These are phyloP conservation scores for Marsdenia floribunda DNA, from an alignment of 257 asterid species.

Conservation along the genomic window DNA sequence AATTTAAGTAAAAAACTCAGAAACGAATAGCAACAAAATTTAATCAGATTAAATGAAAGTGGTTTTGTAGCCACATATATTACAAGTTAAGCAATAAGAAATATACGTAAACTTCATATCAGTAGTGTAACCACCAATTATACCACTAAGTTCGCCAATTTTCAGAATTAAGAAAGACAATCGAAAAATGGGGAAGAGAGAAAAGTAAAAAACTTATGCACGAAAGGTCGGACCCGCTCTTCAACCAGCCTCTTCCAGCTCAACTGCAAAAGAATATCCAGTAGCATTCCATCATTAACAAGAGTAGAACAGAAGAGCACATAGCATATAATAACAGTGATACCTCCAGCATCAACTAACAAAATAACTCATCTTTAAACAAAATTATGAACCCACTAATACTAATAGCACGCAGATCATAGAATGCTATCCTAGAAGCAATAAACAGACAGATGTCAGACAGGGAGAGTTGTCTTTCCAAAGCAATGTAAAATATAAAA, in stretches of 20 bases:
- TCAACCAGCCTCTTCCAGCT: not conserved
- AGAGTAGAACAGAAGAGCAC: no score
- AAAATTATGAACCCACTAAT: not conserved
- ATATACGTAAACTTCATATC: not conserved
- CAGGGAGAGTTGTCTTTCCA: not conserved
- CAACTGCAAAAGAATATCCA: constrained; percentile 14
- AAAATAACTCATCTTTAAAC: not conserved
- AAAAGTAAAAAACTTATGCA: not conserved
- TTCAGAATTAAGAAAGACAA: not conserved
- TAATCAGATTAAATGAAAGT: not conserved
- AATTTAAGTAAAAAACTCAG: not conserved
- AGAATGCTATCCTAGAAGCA: not conserved
- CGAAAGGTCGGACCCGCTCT: not conserved
- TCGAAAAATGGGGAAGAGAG: not conserved
- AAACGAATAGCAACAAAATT: not conserved
- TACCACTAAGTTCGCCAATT: not conserved
- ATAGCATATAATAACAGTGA: not conserved
- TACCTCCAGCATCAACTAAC: not conserved
- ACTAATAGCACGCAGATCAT: no score
- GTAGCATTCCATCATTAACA: not conserved
- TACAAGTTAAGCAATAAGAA: no score
- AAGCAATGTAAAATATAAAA: not conserved
- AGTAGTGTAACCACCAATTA: not conserved
- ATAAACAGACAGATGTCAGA: not conserved
- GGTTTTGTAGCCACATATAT: not conserved